Evolutionary conservation across 1,284 basidiomycete species (phyloP), one percentile per base, ranked within the genome.

Genomic region (Ganoderma resinaceum): DNA sequence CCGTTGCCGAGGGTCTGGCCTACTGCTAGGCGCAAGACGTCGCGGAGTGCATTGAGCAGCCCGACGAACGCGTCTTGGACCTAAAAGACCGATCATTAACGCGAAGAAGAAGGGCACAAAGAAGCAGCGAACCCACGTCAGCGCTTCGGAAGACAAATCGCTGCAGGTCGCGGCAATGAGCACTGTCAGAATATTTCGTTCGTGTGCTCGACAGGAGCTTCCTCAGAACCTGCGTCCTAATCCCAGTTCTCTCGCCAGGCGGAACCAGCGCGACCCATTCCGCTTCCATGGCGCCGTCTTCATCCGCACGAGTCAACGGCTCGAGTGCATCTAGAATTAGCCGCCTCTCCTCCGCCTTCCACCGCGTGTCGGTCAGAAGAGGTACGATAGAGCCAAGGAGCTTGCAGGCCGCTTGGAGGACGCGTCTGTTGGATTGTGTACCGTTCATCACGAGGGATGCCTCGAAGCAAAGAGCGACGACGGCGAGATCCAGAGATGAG

Each of bases 381-480:
- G 84, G 79, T 1, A 82, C 77, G 52, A 90, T 76, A 40, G 82
- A 75, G 0, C 76, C 70, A 16, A 91, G 78, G 9, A 94, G 74
- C 72, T 87, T 88, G 74, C 86, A 88, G 0, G 92, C 89, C 1
- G 80, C 82, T 69, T 91, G 89, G 12, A 93, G 77, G 20, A 90
- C 85, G n/a, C 87, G 84, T 61, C 85, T 81, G 71, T 89, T 89
- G 8, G 83, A 80, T 37, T 84, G 82, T 2, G 85, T 86, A 7
- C 91, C 91, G 67, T 94, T 93, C 65, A 87, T 73, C 11, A 85
- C 77, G 8, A 96, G 85, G 0, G 88, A 75, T 0, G 87, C 87
- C 77, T 96, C 92, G 73, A 93, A 96, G 26, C 82, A 80, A 1
- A 97, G 78, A 0, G 89, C 85, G 0, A 85, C 80, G 4, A 94